A percentile compares a stretch with the other conserved stretches of the same genome.
phyloP scores from a whole-genome alignment of 1,284 basidiomycete genomes.

The Boletellus deceptivus region DNA sequence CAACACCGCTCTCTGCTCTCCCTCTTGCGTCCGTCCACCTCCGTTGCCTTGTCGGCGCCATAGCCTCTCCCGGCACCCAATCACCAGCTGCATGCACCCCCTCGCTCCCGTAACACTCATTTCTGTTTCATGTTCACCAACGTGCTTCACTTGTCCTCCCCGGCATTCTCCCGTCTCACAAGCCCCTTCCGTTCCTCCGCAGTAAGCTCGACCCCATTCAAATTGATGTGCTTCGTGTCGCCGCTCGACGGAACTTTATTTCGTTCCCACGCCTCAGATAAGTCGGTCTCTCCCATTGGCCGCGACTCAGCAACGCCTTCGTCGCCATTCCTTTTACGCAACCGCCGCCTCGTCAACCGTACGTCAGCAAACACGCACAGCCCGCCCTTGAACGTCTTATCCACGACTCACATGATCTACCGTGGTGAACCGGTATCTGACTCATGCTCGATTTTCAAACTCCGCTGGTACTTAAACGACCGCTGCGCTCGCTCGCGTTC shows the following conservation, averaged over 20 bases:
- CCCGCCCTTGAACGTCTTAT: background rate
- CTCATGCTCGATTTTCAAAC: constrained; percentile 12
- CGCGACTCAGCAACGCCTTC: background rate
- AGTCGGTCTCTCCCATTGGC: background rate
- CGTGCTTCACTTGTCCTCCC: constrained; percentile 18
- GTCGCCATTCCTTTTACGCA: background rate
- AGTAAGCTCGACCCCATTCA: constrained; percentile 24
- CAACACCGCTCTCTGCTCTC: background rate
- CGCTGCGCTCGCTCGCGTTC: background rate
- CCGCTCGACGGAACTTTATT: constrained; percentile 15
- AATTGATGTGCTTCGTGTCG: constrained; percentile 14
- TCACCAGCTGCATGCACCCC: constrained; percentile 21
- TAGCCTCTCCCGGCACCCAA: constrained; percentile 20
- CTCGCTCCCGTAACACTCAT: constrained; percentile 16
- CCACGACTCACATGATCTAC: background rate
- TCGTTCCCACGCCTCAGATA: constrained; percentile 13
- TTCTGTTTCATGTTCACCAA: constrained; percentile 16
- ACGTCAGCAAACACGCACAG: background rate
- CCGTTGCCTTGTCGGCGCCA: constrained; percentile 13
- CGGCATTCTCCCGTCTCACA: background rate
- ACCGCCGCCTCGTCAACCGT: too few relatives aligned
- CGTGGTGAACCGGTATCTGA: constrained; percentile 7
- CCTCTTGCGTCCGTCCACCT: constrained; percentile 3
- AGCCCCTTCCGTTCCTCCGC: background rate
- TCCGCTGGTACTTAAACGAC: constrained; percentile 22